Evolutionary conservation across 768 basidiomycete genomes (phyloP).

Genomic region (Crassisporium funariophilum): DNA sequence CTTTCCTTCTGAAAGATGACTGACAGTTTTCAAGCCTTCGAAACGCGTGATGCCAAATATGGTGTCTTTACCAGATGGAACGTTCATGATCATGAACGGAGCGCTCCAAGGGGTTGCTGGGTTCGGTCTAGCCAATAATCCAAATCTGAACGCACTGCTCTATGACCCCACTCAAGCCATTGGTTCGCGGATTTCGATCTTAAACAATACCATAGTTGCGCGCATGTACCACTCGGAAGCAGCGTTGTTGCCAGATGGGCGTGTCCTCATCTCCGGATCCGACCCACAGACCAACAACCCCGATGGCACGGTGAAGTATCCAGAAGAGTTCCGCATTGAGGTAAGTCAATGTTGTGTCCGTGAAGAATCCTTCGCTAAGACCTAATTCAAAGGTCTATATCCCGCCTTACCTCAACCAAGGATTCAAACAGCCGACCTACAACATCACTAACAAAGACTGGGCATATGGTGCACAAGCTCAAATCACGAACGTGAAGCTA

Average conservation of each 20-base stretch:
- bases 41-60: constrained; percentile 77
- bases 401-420: constrained; percentile 80
- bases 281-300: constrained; percentile 59
- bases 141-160: constrained; percentile 64
- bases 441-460: constrained; percentile 64
- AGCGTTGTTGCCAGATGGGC: constrained; percentile 72
- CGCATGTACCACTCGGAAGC: constrained; percentile 81
- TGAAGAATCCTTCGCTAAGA: not conserved
- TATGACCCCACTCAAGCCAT: constrained; percentile 68
- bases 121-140: constrained; percentile 67
- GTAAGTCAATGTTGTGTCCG: constrained; percentile 18
- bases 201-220: constrained; percentile 68
- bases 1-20: not conserved
- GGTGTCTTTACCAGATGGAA: constrained; percentile 72
- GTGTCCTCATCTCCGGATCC: constrained; percentile 75
- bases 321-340: constrained; percentile 76
- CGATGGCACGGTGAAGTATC: constrained; percentile 49
- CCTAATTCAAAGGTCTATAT: constrained; percentile 62
- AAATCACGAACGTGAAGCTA: constrained; percentile 50
- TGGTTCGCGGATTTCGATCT: constrained; percentile 64
- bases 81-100: constrained; percentile 76
- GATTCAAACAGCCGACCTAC: constrained; percentile 62
- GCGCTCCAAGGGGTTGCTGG: constrained; percentile 71
- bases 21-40: constrained; percentile 18
- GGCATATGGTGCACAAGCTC: constrained; percentile 54